A percentile compares a stretch with the other conserved stretches of the same genome.
Conservation (phyloP, 2,329 filamentous ascomycete species). For the Botrytis medusae region DNA sequence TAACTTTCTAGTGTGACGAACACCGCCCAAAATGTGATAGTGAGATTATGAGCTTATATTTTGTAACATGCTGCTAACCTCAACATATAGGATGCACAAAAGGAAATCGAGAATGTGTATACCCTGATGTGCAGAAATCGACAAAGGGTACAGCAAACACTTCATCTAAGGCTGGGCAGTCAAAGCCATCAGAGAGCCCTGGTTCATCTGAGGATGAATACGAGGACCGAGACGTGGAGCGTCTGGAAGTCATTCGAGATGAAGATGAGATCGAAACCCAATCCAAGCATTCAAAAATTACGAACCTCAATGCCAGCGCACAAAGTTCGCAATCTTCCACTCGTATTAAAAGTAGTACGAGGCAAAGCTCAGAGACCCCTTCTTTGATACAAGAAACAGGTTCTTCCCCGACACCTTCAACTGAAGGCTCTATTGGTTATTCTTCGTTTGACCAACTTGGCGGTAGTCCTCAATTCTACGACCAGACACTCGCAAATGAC, state of each 20-base stretch:
- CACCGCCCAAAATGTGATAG: slow-evolving; percentile 80
- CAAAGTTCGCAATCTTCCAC: slow-evolving; percentile 43
- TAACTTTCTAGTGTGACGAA: slow-evolving; percentile 78
- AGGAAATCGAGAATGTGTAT: slow-evolving; percentile 85
- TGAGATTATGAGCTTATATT: slow-evolving; percentile 42
- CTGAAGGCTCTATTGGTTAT: slow-evolving; percentile 41
- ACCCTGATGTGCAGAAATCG: slow-evolving; percentile 66
- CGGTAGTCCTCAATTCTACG: slow-evolving; percentile 23
- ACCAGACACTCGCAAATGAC: slow-evolving; percentile 36
- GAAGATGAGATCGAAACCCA: slow-evolving; percentile 47
- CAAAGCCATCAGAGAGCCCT: slow-evolving; percentile 41
- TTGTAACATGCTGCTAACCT: slow-evolving; percentile 30
- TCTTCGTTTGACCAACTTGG: slow-evolving; percentile 27
- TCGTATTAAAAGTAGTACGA: slow-evolving; percentile 42
- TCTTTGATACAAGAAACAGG: slow-evolving; percentile 53
- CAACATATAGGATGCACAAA: slow-evolving; percentile 73
- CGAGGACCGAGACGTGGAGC: slow-evolving; percentile 48
- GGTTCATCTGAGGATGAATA: slow-evolving; percentile 55
- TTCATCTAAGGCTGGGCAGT: slow-evolving; percentile 41
- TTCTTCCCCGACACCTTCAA: slow-evolving; percentile 54
- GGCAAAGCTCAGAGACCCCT: slow-evolving; percentile 54
- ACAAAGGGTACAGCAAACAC: slow-evolving; percentile 32
- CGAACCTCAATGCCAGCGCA: not conserved
- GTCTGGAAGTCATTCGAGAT: slow-evolving; percentile 55
- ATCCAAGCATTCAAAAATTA: slow-evolving; percentile 23